Conservation (phyloP, 2,329 filamentous ascomycete species). For the Colletotrichum sp. region DNA sequence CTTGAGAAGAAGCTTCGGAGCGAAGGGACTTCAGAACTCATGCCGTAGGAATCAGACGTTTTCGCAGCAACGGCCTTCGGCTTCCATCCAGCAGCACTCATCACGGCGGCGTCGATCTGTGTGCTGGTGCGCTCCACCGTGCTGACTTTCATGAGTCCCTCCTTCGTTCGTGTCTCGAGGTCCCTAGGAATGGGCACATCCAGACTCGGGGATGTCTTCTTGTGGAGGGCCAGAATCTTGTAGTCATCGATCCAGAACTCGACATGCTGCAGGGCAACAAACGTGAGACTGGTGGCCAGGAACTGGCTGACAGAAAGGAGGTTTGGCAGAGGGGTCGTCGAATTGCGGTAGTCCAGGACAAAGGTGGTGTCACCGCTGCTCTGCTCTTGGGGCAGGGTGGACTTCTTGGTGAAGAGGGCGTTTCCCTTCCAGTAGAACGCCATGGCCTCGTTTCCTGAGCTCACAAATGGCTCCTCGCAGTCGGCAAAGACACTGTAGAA, state of each 20-base stretch:
- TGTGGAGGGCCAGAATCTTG: slow-evolving; percentile 77
- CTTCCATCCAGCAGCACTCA: slow-evolving; percentile 88
- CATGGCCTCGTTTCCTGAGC: slow-evolving; percentile 91
- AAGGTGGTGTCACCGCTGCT: slow-evolving; percentile 81
- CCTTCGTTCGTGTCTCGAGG: slow-evolving; percentile 81
- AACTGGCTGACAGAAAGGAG: slow-evolving; percentile 90
- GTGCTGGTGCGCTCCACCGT: slow-evolving; percentile 84
- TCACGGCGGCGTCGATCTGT: slow-evolving; percentile 89
- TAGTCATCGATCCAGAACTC: slow-evolving; percentile 92
- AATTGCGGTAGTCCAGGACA: slow-evolving; percentile 90
- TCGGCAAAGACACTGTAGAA: slow-evolving; percentile 99
- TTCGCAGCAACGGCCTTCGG: slow-evolving; percentile 52
- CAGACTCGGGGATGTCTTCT: slow-evolving; percentile 82
- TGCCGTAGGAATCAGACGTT: slow-evolving; percentile 52
- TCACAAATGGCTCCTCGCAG: slow-evolving; percentile 96
- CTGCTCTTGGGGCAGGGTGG: slow-evolving; percentile 72
- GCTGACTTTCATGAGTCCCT: slow-evolving; percentile 85
- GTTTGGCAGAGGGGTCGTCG: slow-evolving; percentile 83
- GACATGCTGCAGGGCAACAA: slow-evolving; percentile 86
- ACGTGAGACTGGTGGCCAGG: slow-evolving; percentile 91
- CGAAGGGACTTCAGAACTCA: slow-evolving; percentile 61
- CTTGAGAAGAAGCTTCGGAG: slow-evolving; percentile 81
- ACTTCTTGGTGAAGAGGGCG: slow-evolving; percentile 87
- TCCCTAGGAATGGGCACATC: slow-evolving; percentile 76
- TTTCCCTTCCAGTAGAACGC: slow-evolving; percentile 99